A percentile compares a stretch with the other conserved stretches of the same genome.
Conservation (phyloP, 2,329 filamentous ascomycete species). For the Colletotrichum caudatum region DNA sequence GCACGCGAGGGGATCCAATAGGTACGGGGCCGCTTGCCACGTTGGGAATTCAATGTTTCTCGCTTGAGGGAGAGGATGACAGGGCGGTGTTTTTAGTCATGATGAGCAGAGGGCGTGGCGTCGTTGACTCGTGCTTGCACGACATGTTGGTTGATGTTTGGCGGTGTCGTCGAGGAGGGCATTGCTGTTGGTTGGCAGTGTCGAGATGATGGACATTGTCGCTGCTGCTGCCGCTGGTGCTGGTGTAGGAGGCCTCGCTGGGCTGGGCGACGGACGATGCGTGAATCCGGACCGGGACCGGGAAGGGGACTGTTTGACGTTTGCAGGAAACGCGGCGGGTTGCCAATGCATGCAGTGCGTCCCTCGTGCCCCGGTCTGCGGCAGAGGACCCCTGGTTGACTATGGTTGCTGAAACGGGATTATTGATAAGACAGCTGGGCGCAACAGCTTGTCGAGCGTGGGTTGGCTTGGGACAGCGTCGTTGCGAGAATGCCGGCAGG, state of each 20-base stretch:
- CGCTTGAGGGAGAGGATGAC: constrained; percentile 27
- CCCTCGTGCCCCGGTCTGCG: constrained; percentile 1
- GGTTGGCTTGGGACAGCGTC: neutral
- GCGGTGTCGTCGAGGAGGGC: neutral
- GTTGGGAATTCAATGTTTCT: constrained; percentile 39
- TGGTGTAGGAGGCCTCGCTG: neutral
- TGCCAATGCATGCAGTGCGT: constrained; percentile 19
- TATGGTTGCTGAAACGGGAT: constrained; percentile 25
- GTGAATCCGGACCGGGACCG: neutral
- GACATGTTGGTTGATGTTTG: neutral
- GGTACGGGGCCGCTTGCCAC: constrained; percentile 34
- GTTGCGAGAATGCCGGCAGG: constrained; percentile 9
- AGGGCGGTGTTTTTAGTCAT: constrained; percentile 25
- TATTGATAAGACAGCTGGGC: constrained; percentile 23
- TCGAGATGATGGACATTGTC: neutral
- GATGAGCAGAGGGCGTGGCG: constrained; percentile 11
- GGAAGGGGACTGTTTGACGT: constrained; percentile 29
- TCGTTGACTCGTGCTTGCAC: constrained; percentile 21
- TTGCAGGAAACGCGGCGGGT: constrained; percentile 30
- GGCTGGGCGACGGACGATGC: neutral
- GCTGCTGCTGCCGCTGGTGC: neutral
- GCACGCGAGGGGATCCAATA: constrained; percentile 34
- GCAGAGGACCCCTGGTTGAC: constrained; percentile 17
- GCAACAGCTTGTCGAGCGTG: constrained; percentile 11
- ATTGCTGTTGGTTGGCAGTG: neutral